Evolutionary conservation across 345 rosid species (phyloP), one percentile per base, ranked within the genome.

Genomic region (Nephelium lappaceum): DNA sequence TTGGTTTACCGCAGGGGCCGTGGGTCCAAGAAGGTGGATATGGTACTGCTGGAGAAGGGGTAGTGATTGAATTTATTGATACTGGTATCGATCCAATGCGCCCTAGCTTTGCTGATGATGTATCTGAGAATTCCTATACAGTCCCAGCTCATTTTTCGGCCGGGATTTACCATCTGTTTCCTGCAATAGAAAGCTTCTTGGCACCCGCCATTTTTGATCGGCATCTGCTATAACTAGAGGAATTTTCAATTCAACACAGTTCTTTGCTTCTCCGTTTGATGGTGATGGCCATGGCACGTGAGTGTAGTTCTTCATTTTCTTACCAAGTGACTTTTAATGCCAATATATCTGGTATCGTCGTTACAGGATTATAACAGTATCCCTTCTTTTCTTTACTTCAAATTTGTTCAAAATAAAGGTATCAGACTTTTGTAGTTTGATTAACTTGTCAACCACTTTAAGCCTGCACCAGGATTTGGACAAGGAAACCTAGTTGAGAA

Each of bases 251-350:
- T 87, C 98, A 21, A 82, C 91, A 76, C 85, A 93, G 81, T 98
- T 93, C 80, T 95, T 86, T 81, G 98, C 98, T 74, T 93, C 98
- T n/a, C 99, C 99, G 61, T 92, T 89, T 77, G 99, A 95, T 8
- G 93, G 93, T 8, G 99, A 95, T 88, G 99, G 99, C 64, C 99
- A 95, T 77, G 99, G 99, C 81, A 92, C 98, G 98, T n/a, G n/a
- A n/a, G n/a, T n/a, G n/a, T n/a, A n/a, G n/a, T n/a, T n/a, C n/a
- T n/a, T n/a, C n/a, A n/a, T 69, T 75, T 58, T 18, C 43, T 75
- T 63, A 38, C n/a, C 16, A 45, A 72, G 36, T 24, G 49, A 18
- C 39, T 57, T 55, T 57, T 68, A 18, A 58, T 58, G 16, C 16
- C 15, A 36, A n/a, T 58, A 27, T 73, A 27, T 7, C 55, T 69